Evolutionary conservation across 192 early-diverging fungal species (phyloP), one percentile per base, ranked within the genome.

Genomic region (Chytriomyces sp.): DNA sequence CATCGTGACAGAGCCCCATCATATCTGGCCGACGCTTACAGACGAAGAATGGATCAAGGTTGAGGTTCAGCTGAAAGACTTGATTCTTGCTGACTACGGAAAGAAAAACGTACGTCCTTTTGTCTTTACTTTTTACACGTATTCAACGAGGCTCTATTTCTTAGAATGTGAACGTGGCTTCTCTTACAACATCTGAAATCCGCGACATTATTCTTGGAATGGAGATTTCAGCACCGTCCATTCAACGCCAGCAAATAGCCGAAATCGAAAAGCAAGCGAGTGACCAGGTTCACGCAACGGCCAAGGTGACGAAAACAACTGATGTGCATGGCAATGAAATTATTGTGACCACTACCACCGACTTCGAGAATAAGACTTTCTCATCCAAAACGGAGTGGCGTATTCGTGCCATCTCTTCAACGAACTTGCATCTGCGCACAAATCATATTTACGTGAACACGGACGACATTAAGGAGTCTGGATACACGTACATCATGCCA

Each of bases 331-430:
- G 97, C 65, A 95, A 98, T 81, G 93, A 99, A 81, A 98, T 98
- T 82, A 91, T 98, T 73, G 93, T 95, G n/a, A 96, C 94, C 1
- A 98, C 96, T 4, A 97, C 94, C 3, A 94, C 93, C 67, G 94
- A 94, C 70, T 99, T 97, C 75, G 97, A 98, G 81, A 91, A 93
- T 5, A 93, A 96, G 81, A 94, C 94, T 3, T 99, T 99, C 79
- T 87, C 91, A n/a, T 97, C 95, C 52, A 98, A 99, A 85, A 98
- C 96, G 4, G 97, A 99, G 77, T 99, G 97, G 97, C 93, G 97
- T 64, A 89, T 96, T 52, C 91, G 97, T 41, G 96, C 97, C n/a
- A 93, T 99, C 59, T 94, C 97, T 3, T 91, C 95, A 7, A 96
- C 96, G 64, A 98, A 97, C 77, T 78, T 99, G 77, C 91, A 93